Base-by-base conservation (phyloP, 192 early-diverging fungal genomes). In the Neocallimastix lanati region DNA sequence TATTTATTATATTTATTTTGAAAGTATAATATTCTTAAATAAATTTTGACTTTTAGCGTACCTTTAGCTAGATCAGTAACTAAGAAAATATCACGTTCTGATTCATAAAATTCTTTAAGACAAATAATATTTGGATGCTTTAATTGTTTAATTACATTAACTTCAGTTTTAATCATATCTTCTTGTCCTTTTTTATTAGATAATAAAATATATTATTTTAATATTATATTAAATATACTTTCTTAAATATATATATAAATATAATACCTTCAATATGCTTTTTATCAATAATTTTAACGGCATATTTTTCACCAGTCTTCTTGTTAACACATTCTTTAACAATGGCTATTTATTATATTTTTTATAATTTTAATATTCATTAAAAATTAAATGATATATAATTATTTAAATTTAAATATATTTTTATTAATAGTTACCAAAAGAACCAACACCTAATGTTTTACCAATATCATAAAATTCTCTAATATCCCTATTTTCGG, bases 211-310 rank as follows among this genome's bases (percentile, higher is more conserved):
- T 50, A 2, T 13, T 21, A 50, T 21, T n/a, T n/a, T n/a, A n/a
- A n/a, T n/a, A n/a, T n/a, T n/a, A n/a, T n/a, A n/a, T n/a, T n/a
- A n/a, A n/a, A n/a, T n/a, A n/a, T n/a, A n/a, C n/a, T n/a, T n/a
- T n/a, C n/a, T n/a, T n/a, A n/a, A n/a, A n/a, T n/a, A n/a, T n/a
- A n/a, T n/a, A n/a, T n/a, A n/a, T n/a, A n/a, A n/a, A n/a, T n/a
- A n/a, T n/a, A n/a, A n/a, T n/a, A 84, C 86, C 86, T 50, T 85
- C 86, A 88, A 92, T 89, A 85, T 92, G 90, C 29, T 87, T 80
- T 82, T 93, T 94, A 77, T 88, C 82, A 78, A 93, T 92, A 40
- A 93, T 93, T 77, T 94, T 94, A 30, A 90, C 87, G 4, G 94
- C 94, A 86, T 85, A 94, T 12, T 87, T 86, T 28, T 86, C 37